These are phyloP conservation scores for Dendrobium catenatum DNA, from an alignment of 106 monocot species.

Conservation along the genomic window DNA sequence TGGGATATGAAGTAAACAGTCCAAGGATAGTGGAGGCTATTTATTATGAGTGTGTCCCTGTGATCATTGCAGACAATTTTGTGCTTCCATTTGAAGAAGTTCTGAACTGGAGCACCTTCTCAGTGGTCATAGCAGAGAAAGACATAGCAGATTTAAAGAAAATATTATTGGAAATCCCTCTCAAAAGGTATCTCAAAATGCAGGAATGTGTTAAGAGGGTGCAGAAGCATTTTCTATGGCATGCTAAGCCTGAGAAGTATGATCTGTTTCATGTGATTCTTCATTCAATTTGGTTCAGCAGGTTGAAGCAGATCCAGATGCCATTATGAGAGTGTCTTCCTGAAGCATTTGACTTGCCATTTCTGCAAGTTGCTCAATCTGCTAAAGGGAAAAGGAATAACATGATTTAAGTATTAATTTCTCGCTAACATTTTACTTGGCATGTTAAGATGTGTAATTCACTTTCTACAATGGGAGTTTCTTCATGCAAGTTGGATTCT, in stretches of 20 bases:
- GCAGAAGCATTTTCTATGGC: slow-evolving; percentile 93
- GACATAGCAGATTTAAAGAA: slow-evolving; percentile 72
- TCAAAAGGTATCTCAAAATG: slow-evolving; percentile 49
- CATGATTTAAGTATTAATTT: too few relatives aligned
- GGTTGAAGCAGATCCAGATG: slow-evolving; percentile 54
- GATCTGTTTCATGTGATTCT: slow-evolving; percentile 92
- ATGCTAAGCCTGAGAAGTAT: slow-evolving; percentile 66
- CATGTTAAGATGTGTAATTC: too few relatives aligned
- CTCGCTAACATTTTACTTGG: too few relatives aligned
- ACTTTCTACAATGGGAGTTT: too few relatives aligned
- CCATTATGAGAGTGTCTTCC: background rate
- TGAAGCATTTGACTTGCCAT: too few relatives aligned
- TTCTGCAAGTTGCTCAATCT: background rate
- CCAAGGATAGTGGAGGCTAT: slow-evolving; percentile 95
- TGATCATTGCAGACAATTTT: slow-evolving; percentile 83
- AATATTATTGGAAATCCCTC: slow-evolving; percentile 47
- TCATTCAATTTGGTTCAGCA: slow-evolving; percentile 85
- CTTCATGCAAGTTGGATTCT: too few relatives aligned
- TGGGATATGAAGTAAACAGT: slow-evolving; percentile 94
- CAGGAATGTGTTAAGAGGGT: slow-evolving; percentile 51
- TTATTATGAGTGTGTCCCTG: slow-evolving; percentile 87
- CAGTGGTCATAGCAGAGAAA: slow-evolving; percentile 70
- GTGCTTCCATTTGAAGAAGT: slow-evolving; percentile 80
- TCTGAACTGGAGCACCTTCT: slow-evolving; percentile 77
- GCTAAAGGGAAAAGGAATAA: too few relatives aligned